Evolutionary conservation across 768 basidiomycete species (phyloP), one percentile per base, ranked within the genome.

Genomic region (Mycena galericulata): DNA sequence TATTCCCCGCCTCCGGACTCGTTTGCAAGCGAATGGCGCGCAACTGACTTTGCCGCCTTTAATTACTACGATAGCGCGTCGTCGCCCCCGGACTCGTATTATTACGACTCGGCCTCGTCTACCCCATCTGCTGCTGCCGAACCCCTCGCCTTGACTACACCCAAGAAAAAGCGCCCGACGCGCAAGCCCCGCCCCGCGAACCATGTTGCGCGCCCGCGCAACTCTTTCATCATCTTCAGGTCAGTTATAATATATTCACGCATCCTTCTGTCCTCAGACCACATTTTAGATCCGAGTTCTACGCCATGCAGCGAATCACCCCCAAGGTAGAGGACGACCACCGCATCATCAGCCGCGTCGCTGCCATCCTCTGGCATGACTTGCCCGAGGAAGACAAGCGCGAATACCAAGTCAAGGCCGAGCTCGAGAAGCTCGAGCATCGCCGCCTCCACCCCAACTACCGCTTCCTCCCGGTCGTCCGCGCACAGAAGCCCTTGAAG

Each of bases 201-300:
- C 38, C 89, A 89, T 75, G 87, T 95, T 40, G 89, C 89, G 34
- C 89, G 94, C 17, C 95, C 95, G 2, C 86, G 92, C 62, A 97
- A 96, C 74, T 91, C 94, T 12, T 97, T 95, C 84, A 94, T 90
- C 83, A 85, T 90, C 75, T 90, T 86, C 76, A 85, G 89, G 46
- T 85, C 76, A 15, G 84, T 78, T 55, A 83, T 84, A 38, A 84
- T n/a, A 78, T 80, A 86, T 36, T 87, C 88, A 75, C 79, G 8
- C 43, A n/a, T n/a, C 7, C 1, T 38, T 27, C 17, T 32, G 78
- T 83, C 73, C 81, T 82, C 70, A 79, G 20, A 4, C 24, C 27
- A n/a, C 32, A 18, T 41, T 8, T 3, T 53, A 69, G 68, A 24
- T 90, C 87, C 27, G 87, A 85, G 62, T 88, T 91, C 56, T 86